Evolutionary conservation across 768 basidiomycete species (phyloP).

Genomic region (Pisolithus tinctorius): DNA sequence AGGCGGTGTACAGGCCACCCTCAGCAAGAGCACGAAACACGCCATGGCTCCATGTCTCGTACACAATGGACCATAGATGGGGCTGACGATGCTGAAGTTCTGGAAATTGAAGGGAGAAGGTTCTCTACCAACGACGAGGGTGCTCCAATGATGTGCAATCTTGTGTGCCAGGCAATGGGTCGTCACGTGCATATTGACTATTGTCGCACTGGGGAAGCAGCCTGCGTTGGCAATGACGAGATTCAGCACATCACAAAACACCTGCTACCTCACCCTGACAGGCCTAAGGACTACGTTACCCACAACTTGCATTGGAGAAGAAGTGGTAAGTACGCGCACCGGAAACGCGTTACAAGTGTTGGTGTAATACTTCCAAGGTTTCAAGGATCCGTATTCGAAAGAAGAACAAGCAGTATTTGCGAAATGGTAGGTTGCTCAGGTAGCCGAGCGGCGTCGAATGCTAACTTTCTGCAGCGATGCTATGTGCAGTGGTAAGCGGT

Average conservation of each 20-base stretch:
- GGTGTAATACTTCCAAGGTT: slow-evolving; percentile 30
- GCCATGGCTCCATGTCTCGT: slow-evolving; percentile 57
- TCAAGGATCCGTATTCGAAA: slow-evolving; percentile 59
- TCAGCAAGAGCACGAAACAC: slow-evolving; percentile 56
- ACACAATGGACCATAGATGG: slow-evolving; percentile 53
- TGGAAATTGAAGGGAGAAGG: slow-evolving; percentile 51
- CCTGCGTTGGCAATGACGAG: slow-evolving; percentile 36
- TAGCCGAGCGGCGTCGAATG: neutral
- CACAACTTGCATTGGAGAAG: slow-evolving; percentile 53
- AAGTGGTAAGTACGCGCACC: slow-evolving; percentile 32
- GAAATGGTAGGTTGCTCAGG: slow-evolving; percentile 39
- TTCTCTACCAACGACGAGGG: slow-evolving; percentile 51
- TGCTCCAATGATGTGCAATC: slow-evolving; percentile 58
- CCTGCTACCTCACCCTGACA: slow-evolving; percentile 40
- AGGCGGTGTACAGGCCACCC: slow-evolving; percentile 37
- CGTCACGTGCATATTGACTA: slow-evolving; percentile 53
- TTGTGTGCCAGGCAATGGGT: slow-evolving; percentile 49
- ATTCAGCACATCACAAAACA: slow-evolving; percentile 37
- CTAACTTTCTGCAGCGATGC: slow-evolving; percentile 28
- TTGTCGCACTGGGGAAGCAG: slow-evolving; percentile 35
- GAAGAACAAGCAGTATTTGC: slow-evolving; percentile 49
- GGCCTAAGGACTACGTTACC: slow-evolving; percentile 47
- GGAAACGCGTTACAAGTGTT: neutral
- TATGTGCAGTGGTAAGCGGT: slow-evolving; percentile 34
- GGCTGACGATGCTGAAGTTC: slow-evolving; percentile 33